Conservation (phyloP, 352 stramenopile species). For the Plasmopara viticola region DNA sequence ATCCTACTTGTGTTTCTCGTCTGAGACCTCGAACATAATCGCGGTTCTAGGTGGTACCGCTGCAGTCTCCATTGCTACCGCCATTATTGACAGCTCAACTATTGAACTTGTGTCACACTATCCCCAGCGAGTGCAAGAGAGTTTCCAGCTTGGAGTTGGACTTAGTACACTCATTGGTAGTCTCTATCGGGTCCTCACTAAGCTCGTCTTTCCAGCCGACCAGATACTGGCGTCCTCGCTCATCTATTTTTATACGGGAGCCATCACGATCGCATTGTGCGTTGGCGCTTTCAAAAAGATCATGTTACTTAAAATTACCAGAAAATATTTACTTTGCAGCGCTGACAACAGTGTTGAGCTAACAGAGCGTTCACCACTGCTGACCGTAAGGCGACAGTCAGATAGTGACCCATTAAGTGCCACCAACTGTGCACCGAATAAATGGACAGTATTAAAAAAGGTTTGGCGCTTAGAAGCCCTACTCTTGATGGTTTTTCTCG, state of each 20-base stretch:
- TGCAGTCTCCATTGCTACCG: slow-evolving; percentile 60
- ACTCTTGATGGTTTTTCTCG: slow-evolving; percentile 68
- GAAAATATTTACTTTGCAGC: slow-evolving; percentile 36
- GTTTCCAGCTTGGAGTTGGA: slow-evolving; percentile 76
- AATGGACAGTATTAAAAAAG: slow-evolving; percentile 65
- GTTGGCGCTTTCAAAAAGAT: slow-evolving; percentile 72
- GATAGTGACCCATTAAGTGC: slow-evolving; percentile 15
- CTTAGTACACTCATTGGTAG: slow-evolving; percentile 77
- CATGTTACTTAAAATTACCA: slow-evolving; percentile 47
- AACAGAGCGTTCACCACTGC: slow-evolving; percentile 44
- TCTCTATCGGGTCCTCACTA: slow-evolving; percentile 78
- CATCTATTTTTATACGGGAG: slow-evolving; percentile 82
- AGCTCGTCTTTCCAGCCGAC: slow-evolving; percentile 62
- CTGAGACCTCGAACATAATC: slow-evolving; percentile 55
- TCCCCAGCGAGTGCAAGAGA: slow-evolving; percentile 68
- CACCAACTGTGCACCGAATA: slow-evolving; percentile 29
- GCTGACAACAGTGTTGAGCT: slow-evolving; percentile 41
- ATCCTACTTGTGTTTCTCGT: slow-evolving; percentile 65
- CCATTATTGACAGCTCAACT: slow-evolving; percentile 77
- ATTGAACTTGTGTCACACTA: slow-evolving; percentile 82
- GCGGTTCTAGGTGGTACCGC: slow-evolving; percentile 65
- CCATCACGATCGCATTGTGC: slow-evolving; percentile 70
- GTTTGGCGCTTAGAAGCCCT: slow-evolving; percentile 56
- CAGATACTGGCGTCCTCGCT: slow-evolving; percentile 59
- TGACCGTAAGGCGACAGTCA: slow-evolving; percentile 24